Evolutionary conservation across 2,329 filamentous ascomycete genomes (phyloP).

Genomic region (Cordyceps tenuipes): DNA sequence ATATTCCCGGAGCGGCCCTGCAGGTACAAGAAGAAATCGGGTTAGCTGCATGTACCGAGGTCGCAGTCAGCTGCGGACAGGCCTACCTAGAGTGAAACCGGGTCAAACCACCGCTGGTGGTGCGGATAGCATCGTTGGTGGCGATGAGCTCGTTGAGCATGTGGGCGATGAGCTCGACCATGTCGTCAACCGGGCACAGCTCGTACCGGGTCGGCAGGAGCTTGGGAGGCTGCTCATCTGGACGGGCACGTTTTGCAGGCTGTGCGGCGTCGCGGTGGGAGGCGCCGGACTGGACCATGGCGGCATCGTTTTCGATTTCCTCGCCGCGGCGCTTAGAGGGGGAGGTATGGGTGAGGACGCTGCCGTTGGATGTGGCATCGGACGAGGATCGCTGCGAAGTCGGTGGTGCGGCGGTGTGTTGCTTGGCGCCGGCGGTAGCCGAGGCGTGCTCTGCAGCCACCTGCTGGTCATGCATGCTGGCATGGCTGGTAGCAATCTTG

Average conservation of each 20-base stretch:
- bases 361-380: neutral
- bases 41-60: neutral
- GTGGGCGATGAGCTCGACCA: slow-evolving; percentile 83
- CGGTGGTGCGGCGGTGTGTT: neutral
- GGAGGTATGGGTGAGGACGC: neutral
- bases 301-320: neutral
- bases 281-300: neutral
- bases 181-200: slow-evolving; percentile 70
- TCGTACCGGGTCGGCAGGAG: slow-evolving; percentile 69
- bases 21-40: neutral
- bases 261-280: slow-evolving; percentile 16
- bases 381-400: neutral
- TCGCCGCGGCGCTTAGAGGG: slow-evolving; percentile 9
- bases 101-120: slow-evolving; percentile 69
- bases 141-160: slow-evolving; percentile 95
- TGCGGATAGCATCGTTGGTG: slow-evolving; percentile 81
- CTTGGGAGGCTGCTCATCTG: slow-evolving; percentile 44
- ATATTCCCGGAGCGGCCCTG: slow-evolving; percentile 74
- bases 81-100: slow-evolving; percentile 85
- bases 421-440: neutral
- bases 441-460: neutral
- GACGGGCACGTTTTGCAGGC: slow-evolving; percentile 44
- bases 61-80: too few relatives aligned
- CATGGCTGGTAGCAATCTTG: neutral
- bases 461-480: neutral